phyloP scores from a whole-genome alignment of 495 filamentous ascomycete species.

The Penicillium soppii region DNA sequence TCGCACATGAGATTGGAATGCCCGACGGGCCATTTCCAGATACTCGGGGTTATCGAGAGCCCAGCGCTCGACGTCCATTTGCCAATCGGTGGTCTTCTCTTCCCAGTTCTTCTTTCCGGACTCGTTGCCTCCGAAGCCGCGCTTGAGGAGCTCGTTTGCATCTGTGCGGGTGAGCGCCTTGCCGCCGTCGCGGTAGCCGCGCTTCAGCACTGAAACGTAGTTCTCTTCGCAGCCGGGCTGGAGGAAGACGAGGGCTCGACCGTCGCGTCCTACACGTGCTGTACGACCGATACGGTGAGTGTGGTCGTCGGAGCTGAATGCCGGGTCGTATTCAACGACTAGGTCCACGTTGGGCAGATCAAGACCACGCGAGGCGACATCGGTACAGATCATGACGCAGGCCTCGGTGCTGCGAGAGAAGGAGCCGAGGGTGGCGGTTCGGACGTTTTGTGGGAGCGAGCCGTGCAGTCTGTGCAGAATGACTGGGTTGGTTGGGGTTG shows the following conservation, averaged over 20 bases:
- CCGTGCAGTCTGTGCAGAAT: slow-evolving; percentile 87
- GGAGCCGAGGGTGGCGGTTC: slow-evolving; percentile 76
- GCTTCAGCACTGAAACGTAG: slow-evolving; percentile 73
- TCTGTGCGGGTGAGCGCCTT: slow-evolving; percentile 51
- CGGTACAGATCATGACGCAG: slow-evolving; percentile 84
- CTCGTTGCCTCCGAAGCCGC: slow-evolving; percentile 53
- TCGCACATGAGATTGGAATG: slow-evolving; percentile 86
- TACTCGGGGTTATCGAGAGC: slow-evolving; percentile 56
- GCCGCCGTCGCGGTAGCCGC: slow-evolving; percentile 55
- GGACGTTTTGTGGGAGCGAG: slow-evolving; percentile 82
- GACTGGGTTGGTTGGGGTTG: slow-evolving; percentile 54
- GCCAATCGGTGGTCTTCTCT: slow-evolving; percentile 71
- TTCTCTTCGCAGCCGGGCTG: slow-evolving; percentile 87
- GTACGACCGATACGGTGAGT: slow-evolving; percentile 93
- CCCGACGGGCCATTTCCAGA: slow-evolving; percentile 72
- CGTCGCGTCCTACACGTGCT: slow-evolving; percentile 84
- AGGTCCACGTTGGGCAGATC: slow-evolving; percentile 93
- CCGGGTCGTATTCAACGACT: slow-evolving; percentile 91
- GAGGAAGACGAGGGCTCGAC: slow-evolving; percentile 86
- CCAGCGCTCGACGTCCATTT: slow-evolving; percentile 74
- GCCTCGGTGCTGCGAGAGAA: slow-evolving; percentile 66
- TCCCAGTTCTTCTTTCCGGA: slow-evolving; percentile 58
- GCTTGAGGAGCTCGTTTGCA: slow-evolving; percentile 61
- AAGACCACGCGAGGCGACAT: slow-evolving; percentile 90
- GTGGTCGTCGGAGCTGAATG: slow-evolving; percentile 88